These are phyloP conservation scores for Colletotrichum karsti DNA, from an alignment of 2,329 filamentous ascomycete species.

Conservation along the genomic window DNA sequence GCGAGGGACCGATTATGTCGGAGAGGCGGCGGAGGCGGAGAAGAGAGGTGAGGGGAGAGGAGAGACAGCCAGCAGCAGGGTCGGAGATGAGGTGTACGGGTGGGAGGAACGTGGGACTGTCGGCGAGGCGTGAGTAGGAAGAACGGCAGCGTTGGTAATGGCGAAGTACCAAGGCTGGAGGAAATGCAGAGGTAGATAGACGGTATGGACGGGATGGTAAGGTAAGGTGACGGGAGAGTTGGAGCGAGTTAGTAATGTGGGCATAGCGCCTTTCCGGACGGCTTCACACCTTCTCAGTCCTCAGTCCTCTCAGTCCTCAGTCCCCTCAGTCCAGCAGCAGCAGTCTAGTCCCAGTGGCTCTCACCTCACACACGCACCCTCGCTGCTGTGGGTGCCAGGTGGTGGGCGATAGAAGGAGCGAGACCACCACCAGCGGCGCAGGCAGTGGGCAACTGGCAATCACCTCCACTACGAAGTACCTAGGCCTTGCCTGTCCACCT, in stretches of 20 bases:
- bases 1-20: slow-evolving; percentile 20
- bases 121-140: slow-evolving; percentile 5
- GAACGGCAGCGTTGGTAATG: slow-evolving; percentile 3
- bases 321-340: not conserved
- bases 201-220: slow-evolving; percentile 7
- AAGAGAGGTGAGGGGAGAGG: slow-evolving; percentile 28
- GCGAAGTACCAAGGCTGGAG: not conserved
- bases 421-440: not conserved
- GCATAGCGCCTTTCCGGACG: slow-evolving; percentile 23
- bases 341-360: not conserved
- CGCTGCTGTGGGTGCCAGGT: slow-evolving; percentile 1
- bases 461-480: not conserved
- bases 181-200: not conserved
- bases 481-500: not conserved
- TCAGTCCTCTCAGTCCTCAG: not conserved
- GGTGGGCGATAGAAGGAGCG: not conserved
- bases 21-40: slow-evolving; percentile 25
- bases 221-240: slow-evolving; percentile 19
- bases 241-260: slow-evolving; percentile 28
- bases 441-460: not conserved
- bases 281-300: slow-evolving; percentile 5
- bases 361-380: not conserved
- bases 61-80: not conserved
- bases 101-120: slow-evolving; percentile 16
- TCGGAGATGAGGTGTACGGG: not conserved